Base-by-base conservation (phyloP, 1,284 basidiomycete genomes). In the Boletus sp. region DNA sequence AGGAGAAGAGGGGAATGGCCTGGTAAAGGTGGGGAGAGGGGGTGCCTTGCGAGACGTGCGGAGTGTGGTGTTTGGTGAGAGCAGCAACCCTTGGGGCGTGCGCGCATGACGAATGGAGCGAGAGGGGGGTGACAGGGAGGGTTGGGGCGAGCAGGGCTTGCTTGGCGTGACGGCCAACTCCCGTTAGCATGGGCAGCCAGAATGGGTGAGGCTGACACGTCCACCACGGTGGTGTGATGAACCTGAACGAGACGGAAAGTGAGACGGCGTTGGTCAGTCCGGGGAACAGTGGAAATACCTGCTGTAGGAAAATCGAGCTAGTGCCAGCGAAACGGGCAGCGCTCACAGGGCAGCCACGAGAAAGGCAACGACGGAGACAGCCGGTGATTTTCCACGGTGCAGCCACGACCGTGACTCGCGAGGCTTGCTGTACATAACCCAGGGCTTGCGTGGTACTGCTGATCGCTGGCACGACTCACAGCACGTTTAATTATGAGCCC, bases 131-230 rank as follows among this genome's bases (percentile, higher is more conserved):
- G n/a, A n/a, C n/a, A n/a, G n/a, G n/a, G n/a, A n/a, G n/a, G n/a
- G n/a, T n/a, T 17, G 55, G 51, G 50, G 49, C 52, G 56, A 53
- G 50, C 35, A 55, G 42, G 52, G 54, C 54, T 52, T 66, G 71
- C 58, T 74, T 71, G 61, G 74, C 66, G 68, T 72, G 69, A 69
- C 74, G 69, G 65, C 73, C 67, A 61, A 69, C 74, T 69, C 76
- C 76, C 78, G 75, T 79, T 70, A 79, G 81, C 82, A 85, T 85
- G 78, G 78, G 81, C 80, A 78, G 77, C 73, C 73, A 73, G 73
- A 66, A 56, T 57, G 69, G 65, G 61, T 56, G 57, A 63, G 66
- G 61, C 61, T 58, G 61, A 53, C 61, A 59, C 58, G 66, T 66
- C 57, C 61, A 60, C 60, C 66, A 63, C 60, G 50, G 57, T 63